phyloP scores from a whole-genome alignment of 176 grass and related monocot species.

The Juncus effusus region DNA sequence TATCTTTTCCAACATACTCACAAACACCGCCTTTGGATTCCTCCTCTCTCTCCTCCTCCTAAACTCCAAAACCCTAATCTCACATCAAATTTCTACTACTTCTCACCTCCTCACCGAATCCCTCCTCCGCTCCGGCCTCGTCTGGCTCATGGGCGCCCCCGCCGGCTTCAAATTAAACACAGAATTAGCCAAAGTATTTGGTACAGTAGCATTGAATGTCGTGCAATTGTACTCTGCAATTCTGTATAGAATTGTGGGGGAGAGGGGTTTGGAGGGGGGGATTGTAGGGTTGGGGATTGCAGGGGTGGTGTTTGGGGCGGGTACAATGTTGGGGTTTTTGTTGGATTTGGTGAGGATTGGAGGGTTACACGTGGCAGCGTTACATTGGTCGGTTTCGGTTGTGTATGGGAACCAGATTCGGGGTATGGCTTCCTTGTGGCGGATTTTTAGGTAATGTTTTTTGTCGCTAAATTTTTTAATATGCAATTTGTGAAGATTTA shows the following conservation, averaged over 20 bases:
- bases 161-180: constrained; percentile 95
- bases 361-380: constrained; percentile 61
- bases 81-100: constrained; percentile 38
- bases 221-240: constrained; percentile 89
- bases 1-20: constrained; percentile 60
- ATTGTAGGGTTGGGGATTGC: constrained; percentile 49
- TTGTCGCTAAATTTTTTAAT: background rate
- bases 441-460: constrained; percentile 76
- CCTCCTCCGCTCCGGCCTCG: constrained; percentile 81
- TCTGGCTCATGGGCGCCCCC: constrained; percentile 98
- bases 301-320: constrained; percentile 69
- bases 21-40: constrained; percentile 69
- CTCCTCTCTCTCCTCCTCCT: constrained; percentile 52
- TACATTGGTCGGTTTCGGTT: constrained; percentile 75
- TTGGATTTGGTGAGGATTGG: constrained; percentile 67
- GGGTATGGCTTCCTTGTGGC: constrained; percentile 81
- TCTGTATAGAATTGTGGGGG: constrained; percentile 53
- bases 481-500: background rate
- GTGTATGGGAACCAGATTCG: constrained; percentile 88
- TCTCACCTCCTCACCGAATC: constrained; percentile 51
- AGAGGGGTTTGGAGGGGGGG: constrained; percentile 14
- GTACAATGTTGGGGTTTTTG: constrained; percentile 56
- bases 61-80: constrained; percentile 53
- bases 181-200: constrained; percentile 75
- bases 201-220: constrained; percentile 80